phyloP scores from a whole-genome alignment of 2,329 filamentous ascomycete genomes.

The Ampelomyces quisqualis region DNA sequence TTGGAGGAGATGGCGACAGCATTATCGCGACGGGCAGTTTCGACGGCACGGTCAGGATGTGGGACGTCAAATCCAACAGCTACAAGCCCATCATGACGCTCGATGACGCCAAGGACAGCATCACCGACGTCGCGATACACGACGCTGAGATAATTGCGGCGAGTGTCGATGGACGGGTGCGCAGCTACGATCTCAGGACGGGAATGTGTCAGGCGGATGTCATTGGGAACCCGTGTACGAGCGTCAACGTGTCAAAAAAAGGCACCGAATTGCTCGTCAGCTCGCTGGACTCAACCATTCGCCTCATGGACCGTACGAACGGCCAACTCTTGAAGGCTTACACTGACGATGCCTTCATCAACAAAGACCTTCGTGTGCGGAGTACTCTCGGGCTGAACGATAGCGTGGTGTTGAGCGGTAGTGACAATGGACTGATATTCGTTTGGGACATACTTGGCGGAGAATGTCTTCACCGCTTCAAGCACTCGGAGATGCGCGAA shows the following conservation, averaged over 20 bases:
- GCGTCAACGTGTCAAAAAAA: slow-evolving; percentile 68
- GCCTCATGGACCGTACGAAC: slow-evolving; percentile 76
- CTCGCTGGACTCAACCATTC: slow-evolving; percentile 71
- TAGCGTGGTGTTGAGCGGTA: slow-evolving; percentile 75
- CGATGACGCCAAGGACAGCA: slow-evolving; percentile 69
- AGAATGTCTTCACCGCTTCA: slow-evolving; percentile 63
- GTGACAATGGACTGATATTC: slow-evolving; percentile 72
- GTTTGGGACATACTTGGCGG: slow-evolving; percentile 85
- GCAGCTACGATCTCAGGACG: slow-evolving; percentile 79
- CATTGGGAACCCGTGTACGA: slow-evolving; percentile 65
- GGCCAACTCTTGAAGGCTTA: slow-evolving; percentile 76
- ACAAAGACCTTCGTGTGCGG: slow-evolving; percentile 72
- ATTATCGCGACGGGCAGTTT: slow-evolving; percentile 72
- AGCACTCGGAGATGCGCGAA: slow-evolving; percentile 43
- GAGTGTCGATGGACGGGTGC: slow-evolving; percentile 80
- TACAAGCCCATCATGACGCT: slow-evolving; percentile 70
- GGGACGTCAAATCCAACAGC: slow-evolving; percentile 47
- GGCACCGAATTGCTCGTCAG: slow-evolving; percentile 73
- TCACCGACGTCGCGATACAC: slow-evolving; percentile 50
- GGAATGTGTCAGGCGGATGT: slow-evolving; percentile 57
- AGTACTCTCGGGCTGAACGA: slow-evolving; percentile 74
- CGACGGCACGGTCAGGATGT: slow-evolving; percentile 74
- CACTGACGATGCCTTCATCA: slow-evolving; percentile 57
- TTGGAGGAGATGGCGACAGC: slow-evolving; percentile 72
- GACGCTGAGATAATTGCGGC: slow-evolving; percentile 64